Conservation (phyloP, 352 stramenopile genomes). For the Blastocystis hominis region DNA sequence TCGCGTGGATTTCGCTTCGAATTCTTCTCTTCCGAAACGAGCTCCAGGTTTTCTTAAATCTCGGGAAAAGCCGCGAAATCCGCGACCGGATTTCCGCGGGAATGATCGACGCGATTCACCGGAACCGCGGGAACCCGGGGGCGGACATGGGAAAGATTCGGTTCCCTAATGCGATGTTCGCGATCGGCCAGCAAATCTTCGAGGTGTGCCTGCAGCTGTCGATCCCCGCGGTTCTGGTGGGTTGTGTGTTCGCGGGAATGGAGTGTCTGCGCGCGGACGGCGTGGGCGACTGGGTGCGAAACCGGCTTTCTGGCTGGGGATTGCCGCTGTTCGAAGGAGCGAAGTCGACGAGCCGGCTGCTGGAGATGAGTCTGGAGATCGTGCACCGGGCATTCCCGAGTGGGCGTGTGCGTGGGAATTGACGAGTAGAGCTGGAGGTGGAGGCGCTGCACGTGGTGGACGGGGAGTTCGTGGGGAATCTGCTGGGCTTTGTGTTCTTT, state of each 20-base stretch:
- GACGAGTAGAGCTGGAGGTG: constrained; percentile 4
- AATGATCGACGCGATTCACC: constrained; percentile 28
- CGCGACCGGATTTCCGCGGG: neutral
- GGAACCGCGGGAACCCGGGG: neutral
- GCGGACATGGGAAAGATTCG: neutral
- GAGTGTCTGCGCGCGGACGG: neutral
- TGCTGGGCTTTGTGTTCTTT: neutral
- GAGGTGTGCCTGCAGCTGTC: neutral
- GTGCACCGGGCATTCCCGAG: neutral
- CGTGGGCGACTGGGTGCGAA: neutral
- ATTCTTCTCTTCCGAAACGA: neutral
- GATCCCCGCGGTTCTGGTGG: constrained; percentile 1
- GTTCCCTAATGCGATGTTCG: constrained; percentile 30
- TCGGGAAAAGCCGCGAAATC: neutral
- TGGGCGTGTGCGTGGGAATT: neutral
- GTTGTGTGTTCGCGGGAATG: neutral
- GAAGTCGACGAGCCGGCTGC: neutral
- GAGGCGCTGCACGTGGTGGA: neutral
- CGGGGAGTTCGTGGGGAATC: neutral
- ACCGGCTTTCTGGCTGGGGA: neutral
- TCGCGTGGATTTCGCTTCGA: neutral
- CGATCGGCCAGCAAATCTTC: neutral
- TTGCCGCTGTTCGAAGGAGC: neutral
- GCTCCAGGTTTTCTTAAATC: neutral
- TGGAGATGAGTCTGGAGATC: neutral